Percentiles rank a stretch among this genome's conserved stretches.
Evolutionary conservation across 169 alveolate genomes (phyloP).

Genomic region (Fabrea salina): DNA sequence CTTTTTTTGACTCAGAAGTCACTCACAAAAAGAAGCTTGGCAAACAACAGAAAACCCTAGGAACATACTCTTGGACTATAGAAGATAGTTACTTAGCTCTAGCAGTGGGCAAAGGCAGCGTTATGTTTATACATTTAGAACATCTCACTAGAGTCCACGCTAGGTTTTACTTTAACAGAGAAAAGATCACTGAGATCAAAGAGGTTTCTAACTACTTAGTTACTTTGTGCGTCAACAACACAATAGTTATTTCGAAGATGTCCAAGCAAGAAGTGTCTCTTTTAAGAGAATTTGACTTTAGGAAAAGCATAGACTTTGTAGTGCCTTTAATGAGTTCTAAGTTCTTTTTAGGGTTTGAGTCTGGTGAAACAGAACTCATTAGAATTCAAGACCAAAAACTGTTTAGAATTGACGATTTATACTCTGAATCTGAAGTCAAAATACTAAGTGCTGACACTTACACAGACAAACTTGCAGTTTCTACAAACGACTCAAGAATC

Average conservation of each 20-base stretch:
- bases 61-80: background rate
- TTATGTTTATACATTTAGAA: slow-evolving; percentile 48
- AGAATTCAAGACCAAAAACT: background rate
- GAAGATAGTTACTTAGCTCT: background rate
- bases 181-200: slow-evolving; percentile 36
- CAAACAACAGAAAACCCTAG: background rate
- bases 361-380: slow-evolving; percentile 15
- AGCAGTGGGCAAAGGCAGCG: slow-evolving; percentile 48
- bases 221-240: slow-evolving; percentile 14
- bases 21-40: slow-evolving; percentile 20
- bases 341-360: background rate
- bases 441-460: background rate
- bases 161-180: slow-evolving; percentile 54
- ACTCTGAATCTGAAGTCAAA: background rate
- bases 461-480: background rate
- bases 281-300: background rate
- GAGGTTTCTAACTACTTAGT: slow-evolving; percentile 17
- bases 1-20: slow-evolving; percentile 56
- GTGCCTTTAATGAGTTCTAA: background rate
- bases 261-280: background rate
- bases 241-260: background rate
- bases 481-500: background rate
- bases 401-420: background rate
- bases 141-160: slow-evolving; percentile 46
- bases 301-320: background rate